Base-by-base conservation (phyloP, 192 early-diverging fungal species). In the Jimgerdemannia lactiflua region DNA sequence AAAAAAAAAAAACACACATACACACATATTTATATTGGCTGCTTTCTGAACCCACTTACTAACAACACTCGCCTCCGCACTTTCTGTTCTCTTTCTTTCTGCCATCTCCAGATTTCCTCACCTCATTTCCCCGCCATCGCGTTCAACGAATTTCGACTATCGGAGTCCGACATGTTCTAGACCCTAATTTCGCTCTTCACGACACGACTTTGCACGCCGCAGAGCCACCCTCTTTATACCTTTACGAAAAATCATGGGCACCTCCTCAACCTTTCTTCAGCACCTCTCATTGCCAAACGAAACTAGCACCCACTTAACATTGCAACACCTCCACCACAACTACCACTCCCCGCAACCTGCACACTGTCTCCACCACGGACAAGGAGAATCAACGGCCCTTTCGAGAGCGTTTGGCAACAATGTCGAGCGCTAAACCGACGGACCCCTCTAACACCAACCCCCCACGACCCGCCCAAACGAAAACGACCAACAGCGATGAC, bases 391-490 rank as follows among this genome's bases (percentile, higher is more conserved):
- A 59, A 59, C 49, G 49, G 49, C 49, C 49, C 49, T 59, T 14
- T 59, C 49, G 49, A 59, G 49, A 59, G 49, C 49, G 49, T 59
- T 59, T 59, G 49, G 49, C 49, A 59, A 59, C 49, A 59, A 59
- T 59, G 49, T 59, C 49, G 49, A 59, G 49, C 49, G 49, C 49
- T 59, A 59, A 59, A 59, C 49, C 49, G 49, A 14, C 14, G 49
- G 49, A 59, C 49, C 49, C 49, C 49, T 59, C 49, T 14, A 59
- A 59, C 49, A 6, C 72, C 49, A 67, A 4, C 49, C 72, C 6
- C 49, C 72, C 65, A 67, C 49, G 18, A 43, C 43, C 17, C 7
- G 44, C 41, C 83, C 81, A 77, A 83, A 82, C 79, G 80, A 85
- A 64, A 59, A 59, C 49, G 8, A 59, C 14, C 14, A 6, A 59